Conservation (phyloP, 2,329 filamentous ascomycete genomes). For the Botryotinia convoluta region DNA sequence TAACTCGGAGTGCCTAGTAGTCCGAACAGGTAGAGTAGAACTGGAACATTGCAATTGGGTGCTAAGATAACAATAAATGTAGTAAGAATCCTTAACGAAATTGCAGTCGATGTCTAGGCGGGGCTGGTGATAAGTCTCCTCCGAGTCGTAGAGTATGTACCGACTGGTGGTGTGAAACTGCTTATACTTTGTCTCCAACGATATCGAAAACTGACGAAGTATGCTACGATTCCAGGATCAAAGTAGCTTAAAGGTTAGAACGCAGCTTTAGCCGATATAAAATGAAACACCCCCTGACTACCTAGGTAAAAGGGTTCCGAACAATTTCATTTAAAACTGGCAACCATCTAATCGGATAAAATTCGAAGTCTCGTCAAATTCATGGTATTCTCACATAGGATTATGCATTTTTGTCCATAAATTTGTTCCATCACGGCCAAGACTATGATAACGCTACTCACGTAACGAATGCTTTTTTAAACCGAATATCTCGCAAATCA, state of each 20-base stretch:
- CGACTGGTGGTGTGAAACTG: not conserved
- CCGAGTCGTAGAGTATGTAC: no score
- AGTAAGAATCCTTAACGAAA: not conserved
- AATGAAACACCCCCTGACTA: not conserved
- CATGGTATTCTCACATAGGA: not conserved
- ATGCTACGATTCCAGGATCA: not conserved
- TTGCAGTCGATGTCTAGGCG: not conserved
- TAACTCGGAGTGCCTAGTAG: not conserved
- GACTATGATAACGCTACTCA: not conserved
- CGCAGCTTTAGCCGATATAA: not conserved
- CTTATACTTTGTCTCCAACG: not conserved
- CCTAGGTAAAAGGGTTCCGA: not conserved
- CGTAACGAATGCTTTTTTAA: not conserved
- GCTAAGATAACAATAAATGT: not conserved
- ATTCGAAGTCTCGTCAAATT: not conserved
- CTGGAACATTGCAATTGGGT: not conserved
- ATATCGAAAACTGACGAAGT: not conserved
- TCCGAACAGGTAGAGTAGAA: not conserved
- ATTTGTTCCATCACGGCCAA: not conserved
- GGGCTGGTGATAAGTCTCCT: no score
- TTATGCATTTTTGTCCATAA: not conserved
- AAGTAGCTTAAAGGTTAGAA: not conserved
- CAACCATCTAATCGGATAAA: not conserved
- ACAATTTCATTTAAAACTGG: not conserved
- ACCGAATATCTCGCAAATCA: not conserved